phyloP scores from a whole-genome alignment of 306 rosid genomes.

The Abrus precatorius region DNA sequence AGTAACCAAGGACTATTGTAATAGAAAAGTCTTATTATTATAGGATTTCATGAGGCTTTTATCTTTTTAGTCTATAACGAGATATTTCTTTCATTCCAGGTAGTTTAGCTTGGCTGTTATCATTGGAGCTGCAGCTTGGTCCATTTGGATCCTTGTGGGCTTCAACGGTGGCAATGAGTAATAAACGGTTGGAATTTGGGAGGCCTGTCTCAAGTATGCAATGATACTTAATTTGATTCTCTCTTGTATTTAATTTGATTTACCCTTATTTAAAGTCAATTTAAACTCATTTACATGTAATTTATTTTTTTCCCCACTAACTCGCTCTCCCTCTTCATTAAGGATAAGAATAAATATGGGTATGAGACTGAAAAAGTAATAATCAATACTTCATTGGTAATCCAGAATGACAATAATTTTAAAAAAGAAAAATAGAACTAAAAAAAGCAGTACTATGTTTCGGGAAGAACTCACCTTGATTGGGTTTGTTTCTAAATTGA shows the following conservation, averaged over 20 bases:
- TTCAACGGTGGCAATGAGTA: constrained; percentile 59
- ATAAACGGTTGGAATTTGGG: constrained; percentile 55
- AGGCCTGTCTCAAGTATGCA: constrained; percentile 76
- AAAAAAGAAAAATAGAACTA: neutral
- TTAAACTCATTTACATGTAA: neutral
- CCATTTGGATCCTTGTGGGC: constrained; percentile 40
- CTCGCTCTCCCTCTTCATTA: neutral
- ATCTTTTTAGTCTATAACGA: constrained; percentile 26
- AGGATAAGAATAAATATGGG: neutral
- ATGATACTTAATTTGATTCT: constrained; percentile 18
- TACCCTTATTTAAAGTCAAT: neutral
- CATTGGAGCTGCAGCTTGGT: constrained; percentile 38
- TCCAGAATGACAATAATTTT: neutral
- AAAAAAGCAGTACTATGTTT: neutral
- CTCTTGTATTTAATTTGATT: constrained; percentile 17
- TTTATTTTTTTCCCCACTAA: neutral
- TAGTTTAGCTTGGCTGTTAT: constrained; percentile 34
- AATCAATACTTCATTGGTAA: neutral
- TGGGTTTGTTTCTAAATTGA: neutral
- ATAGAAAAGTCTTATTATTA: constrained; percentile 3
- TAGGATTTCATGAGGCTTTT: constrained; percentile 11
- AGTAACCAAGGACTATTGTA: constrained; percentile 1
- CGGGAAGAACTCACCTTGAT: neutral
- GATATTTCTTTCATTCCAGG: constrained; percentile 36
- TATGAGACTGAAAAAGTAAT: neutral